phyloP scores from a whole-genome alignment of 306 rosid genomes.

The Biancaea sappan region DNA sequence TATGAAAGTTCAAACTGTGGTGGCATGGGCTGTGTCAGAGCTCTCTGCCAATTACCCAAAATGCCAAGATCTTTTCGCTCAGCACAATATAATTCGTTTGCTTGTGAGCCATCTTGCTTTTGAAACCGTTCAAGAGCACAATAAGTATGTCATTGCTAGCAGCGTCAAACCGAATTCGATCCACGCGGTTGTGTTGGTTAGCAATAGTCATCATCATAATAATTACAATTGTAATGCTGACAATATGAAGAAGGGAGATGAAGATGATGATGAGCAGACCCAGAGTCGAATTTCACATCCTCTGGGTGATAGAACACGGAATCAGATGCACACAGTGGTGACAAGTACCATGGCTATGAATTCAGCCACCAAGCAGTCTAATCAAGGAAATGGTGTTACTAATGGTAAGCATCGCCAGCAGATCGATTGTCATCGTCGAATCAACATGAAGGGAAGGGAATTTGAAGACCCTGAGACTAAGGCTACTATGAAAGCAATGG shows the following conservation, averaged over 20 bases:
- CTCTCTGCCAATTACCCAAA: conserved; percentile 61
- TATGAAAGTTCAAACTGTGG: conserved; percentile 75
- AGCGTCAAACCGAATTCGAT: conserved; percentile 55
- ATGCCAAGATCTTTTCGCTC: conserved; percentile 80
- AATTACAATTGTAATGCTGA: conserved; percentile 22
- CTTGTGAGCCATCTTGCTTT: conserved; percentile 85
- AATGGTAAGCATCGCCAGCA: conserved; percentile 37
- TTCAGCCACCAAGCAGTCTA: conserved; percentile 37
- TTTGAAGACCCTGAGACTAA: conserved; percentile 69
- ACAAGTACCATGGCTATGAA: conserved; percentile 58
- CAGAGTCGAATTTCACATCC: conserved; percentile 52
- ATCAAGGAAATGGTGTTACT: conserved; percentile 24
- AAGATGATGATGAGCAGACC: conserved; percentile 48
- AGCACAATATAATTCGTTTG: conserved; percentile 66
- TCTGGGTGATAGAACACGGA: conserved; percentile 41
- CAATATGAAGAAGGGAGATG: conserved; percentile 23
- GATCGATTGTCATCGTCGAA: conserved; percentile 41
- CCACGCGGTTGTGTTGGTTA: conserved; percentile 72
- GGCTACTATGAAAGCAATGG: conserved; percentile 77
- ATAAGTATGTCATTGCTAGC: conserved; percentile 58
- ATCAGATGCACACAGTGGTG: conserved; percentile 64
- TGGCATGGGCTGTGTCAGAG: conserved; percentile 79
- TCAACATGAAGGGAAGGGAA: conserved; percentile 64
- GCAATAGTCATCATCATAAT: too few species aligned
- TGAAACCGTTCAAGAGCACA: conserved; percentile 80